Evolutionary conservation across 2,329 filamentous ascomycete genomes (phyloP).

Genomic region (Colletotrichum tropicale): DNA sequence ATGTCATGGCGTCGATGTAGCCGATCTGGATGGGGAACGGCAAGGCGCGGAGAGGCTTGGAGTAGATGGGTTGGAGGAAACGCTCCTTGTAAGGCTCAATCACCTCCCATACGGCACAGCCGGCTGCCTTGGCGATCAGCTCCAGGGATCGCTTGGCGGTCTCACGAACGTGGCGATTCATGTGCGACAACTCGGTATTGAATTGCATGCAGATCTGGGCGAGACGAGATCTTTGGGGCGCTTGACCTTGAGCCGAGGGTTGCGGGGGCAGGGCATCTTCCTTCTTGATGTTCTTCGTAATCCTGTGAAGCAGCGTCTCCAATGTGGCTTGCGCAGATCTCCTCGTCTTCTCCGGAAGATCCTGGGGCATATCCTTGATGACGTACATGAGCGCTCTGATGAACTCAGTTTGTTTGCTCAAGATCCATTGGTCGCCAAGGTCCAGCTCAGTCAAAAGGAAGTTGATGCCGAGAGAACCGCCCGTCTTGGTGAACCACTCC

Average conservation of each 20-base stretch:
- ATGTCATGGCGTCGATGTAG: constrained; percentile 97
- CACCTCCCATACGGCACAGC: constrained; percentile 83
- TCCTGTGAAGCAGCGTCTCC: constrained; percentile 77
- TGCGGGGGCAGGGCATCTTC: constrained; percentile 66
- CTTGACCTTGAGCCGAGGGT: constrained; percentile 37
- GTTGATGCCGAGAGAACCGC: constrained; percentile 88
- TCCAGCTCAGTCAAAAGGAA: constrained; percentile 85
- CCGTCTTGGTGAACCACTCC: constrained; percentile 98
- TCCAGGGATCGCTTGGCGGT: constrained; percentile 83
- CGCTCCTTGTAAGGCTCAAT: constrained; percentile 90
- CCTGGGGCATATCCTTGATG: constrained; percentile 96
- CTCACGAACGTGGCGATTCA: constrained; percentile 93
- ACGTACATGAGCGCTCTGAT: constrained; percentile 93
- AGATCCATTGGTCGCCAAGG: constrained; percentile 83
- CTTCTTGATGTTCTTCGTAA: constrained; percentile 80
- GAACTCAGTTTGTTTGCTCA: constrained; percentile 83
- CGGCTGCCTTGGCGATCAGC: constrained; percentile 79
- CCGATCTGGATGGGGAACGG: constrained; percentile 97
- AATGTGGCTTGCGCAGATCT: constrained; percentile 83
- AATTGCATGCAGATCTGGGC: constrained; percentile 83
- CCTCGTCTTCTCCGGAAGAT: constrained; percentile 89
- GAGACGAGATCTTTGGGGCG: constrained; percentile 62
- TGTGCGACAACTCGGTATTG: constrained; percentile 88
- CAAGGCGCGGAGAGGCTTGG: constrained; percentile 89
- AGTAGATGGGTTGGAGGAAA: constrained; percentile 89